Base-by-base conservation (phyloP, 495 filamentous ascomycete species). In the Penicillium bialowiezense region DNA sequence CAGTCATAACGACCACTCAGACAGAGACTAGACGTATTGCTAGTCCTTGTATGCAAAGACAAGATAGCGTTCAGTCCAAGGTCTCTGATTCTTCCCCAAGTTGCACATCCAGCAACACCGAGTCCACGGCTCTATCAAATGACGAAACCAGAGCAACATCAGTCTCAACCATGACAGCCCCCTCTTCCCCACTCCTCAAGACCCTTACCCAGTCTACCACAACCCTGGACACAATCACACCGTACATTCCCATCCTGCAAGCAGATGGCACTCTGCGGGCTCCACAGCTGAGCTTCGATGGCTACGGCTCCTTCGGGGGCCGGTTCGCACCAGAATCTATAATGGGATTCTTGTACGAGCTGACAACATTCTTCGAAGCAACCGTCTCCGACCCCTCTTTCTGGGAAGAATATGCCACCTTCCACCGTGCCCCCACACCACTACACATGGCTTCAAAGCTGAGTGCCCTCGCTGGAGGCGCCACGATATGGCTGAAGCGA, bases 401-500 rank as follows among this genome's bases (percentile, higher is more conserved):
- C 51, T 69, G 65, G 65, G 33, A 41, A 1, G 61, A 65, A 23
- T 69, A 58, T 47, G 48, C 52, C 41, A 52, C 46, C 12, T 55
- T 58, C 35, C 58, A 66, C 41, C 54, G 56, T 9, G 14, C 51
- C 12, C 50, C 45, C 2, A 65, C 63, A 4, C 61, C 59, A 14
- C 56, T 69, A 14, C 54, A 63, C 29, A 48, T 52, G 37, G 65
- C 63, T 20, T 38, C 47, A 18, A 65, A 60, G 37, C 50, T 69
- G 31, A 67, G 61, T 5, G 31, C 43, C 17, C 13, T 53, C 31
- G 59, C 51, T 5, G 57, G 52, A 1, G 65, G 63, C 9, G 65
- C 65, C 13, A 63, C 54, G 5, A 69, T 69, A 37, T 69, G 65
- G 63, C 55, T 69, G 5, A 69, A 69, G 44, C 55, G 65, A 12